phyloP scores from a whole-genome alignment of 306 rosid species.

The Casuarina equisetifolia region DNA sequence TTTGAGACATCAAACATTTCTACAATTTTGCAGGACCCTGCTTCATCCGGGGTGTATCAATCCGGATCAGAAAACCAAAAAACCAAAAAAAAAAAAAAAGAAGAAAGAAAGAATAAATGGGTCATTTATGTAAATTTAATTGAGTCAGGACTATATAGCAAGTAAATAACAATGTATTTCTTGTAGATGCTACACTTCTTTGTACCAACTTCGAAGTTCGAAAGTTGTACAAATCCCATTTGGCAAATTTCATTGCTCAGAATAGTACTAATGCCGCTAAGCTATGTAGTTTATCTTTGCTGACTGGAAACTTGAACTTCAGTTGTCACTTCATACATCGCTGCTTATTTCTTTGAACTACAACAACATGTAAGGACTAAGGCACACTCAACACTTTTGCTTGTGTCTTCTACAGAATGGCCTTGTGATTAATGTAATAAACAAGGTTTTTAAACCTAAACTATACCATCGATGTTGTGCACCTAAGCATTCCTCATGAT shows the following conservation, averaged over 20 bases:
- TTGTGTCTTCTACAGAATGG: too few relatives aligned
- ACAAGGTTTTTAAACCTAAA: too few relatives aligned
- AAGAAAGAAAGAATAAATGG: slow-evolving; percentile 48
- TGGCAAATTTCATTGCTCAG: slow-evolving; percentile 15
- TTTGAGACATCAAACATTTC: slow-evolving; percentile 24
- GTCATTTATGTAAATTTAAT: slow-evolving; percentile 48
- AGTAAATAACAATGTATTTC: slow-evolving; percentile 37
- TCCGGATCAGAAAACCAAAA: slow-evolving; percentile 27
- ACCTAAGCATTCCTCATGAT: too few relatives aligned
- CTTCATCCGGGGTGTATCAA: slow-evolving; percentile 41
- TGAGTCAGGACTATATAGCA: slow-evolving; percentile 43
- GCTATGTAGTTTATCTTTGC: slow-evolving; percentile 21
- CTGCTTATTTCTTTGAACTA: too few relatives aligned
- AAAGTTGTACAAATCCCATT: slow-evolving; percentile 29
- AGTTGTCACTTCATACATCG: too few relatives aligned
- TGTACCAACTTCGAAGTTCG: slow-evolving; percentile 28
- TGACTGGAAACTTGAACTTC: too few relatives aligned
- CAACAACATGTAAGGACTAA: too few relatives aligned
- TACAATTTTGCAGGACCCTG: slow-evolving; percentile 65
- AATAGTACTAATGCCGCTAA: slow-evolving; percentile 23
- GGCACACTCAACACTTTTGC: too few relatives aligned
- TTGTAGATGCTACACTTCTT: slow-evolving; percentile 40
- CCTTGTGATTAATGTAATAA: too few relatives aligned
- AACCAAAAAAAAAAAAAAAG: too few relatives aligned
- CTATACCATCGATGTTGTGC: too few relatives aligned